These are phyloP conservation scores for Prunus persica DNA, from an alignment of 306 rosid species.

Conservation along the genomic window DNA sequence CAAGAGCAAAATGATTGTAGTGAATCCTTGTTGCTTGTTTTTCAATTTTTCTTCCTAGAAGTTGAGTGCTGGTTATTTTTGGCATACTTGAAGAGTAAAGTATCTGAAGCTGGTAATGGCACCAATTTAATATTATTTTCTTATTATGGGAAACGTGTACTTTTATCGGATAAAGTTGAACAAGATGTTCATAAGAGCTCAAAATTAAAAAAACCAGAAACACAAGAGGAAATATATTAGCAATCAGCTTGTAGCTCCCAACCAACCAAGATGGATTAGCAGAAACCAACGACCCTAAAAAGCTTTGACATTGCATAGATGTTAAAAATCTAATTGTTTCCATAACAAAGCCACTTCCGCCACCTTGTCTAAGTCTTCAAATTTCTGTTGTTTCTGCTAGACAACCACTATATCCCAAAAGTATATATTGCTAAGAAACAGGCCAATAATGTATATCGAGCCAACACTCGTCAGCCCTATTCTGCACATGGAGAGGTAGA, in stretches of 20 bases:
- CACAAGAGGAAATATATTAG: background rate
- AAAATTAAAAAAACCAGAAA: background rate
- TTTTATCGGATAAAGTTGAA: background rate
- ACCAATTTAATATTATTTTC: too few relatives aligned
- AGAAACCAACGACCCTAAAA: background rate
- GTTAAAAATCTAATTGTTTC: background rate
- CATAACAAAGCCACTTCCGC: background rate
- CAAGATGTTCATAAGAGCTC: background rate
- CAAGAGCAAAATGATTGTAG: background rate
- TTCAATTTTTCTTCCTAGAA: background rate
- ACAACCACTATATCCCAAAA: too few relatives aligned
- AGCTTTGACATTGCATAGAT: background rate
- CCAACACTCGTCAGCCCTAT: background rate
- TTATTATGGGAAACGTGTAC: background rate
- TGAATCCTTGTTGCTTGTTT: background rate
- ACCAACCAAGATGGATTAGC: background rate
- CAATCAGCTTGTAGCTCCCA: background rate
- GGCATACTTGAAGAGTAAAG: too few relatives aligned
- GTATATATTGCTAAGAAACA: background rate
- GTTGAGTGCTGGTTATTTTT: background rate
- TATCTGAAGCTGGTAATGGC: background rate
- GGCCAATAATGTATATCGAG: background rate
- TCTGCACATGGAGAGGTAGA: background rate
- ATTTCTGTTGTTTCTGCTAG: background rate
- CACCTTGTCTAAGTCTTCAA: background rate